Percentiles rank a stretch among this genome's conserved stretches.
These are phyloP conservation scores for Phytophthora cryptogea DNA, from an alignment of 352 stramenopile species.

Conservation along the genomic window DNA sequence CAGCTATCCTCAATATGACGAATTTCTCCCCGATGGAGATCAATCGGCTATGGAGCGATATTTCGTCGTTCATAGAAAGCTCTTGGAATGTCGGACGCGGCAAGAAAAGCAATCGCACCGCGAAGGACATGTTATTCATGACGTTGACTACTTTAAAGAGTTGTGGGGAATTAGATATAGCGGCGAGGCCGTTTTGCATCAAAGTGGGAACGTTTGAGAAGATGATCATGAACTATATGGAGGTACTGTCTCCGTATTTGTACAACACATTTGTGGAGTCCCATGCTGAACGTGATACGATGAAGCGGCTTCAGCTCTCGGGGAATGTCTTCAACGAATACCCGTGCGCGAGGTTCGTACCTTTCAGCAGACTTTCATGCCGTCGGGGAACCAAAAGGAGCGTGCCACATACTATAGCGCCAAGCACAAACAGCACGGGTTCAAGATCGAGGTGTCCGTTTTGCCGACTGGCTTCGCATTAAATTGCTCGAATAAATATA, in stretches of 20 bases:
- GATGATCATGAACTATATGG: slow-evolving; percentile 1
- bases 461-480: neutral
- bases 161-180: neutral
- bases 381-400: neutral
- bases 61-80: neutral
- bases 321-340: neutral
- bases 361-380: neutral
- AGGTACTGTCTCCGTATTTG: neutral
- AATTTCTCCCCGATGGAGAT: slow-evolving; percentile 1
- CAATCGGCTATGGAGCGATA: neutral
- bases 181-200: neutral
- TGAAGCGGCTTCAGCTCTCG: neutral
- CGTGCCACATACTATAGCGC: neutral
- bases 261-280: neutral
- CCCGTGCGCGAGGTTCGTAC: neutral
- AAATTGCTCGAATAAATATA: neutral
- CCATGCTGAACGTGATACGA: neutral
- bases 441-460: slow-evolving; percentile 2
- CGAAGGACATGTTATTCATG: neutral
- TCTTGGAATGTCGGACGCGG: slow-evolving; percentile 2
- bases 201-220: neutral
- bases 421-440: slow-evolving; percentile 2
- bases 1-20: neutral
- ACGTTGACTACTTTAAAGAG: neutral
- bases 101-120: neutral